Percentiles rank a stretch among this genome's conserved stretches.
phyloP scores from a whole-genome alignment of 768 basidiomycete genomes.

The Tylopilus sp. region DNA sequence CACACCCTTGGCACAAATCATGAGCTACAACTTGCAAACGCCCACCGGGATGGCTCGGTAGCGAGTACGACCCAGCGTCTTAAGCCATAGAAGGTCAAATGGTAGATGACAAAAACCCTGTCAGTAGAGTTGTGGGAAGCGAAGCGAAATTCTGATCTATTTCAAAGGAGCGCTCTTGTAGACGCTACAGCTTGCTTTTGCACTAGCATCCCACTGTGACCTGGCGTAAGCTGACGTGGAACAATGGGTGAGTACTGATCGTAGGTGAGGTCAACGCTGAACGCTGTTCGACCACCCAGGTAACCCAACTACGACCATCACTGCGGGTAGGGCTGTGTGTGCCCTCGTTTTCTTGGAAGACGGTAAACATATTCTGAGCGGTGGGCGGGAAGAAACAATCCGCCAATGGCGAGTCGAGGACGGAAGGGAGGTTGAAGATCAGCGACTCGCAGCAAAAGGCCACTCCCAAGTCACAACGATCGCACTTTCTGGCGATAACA shows the following conservation, averaged over 20 bases:
- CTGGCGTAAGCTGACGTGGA: background rate
- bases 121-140: too few relatives aligned
- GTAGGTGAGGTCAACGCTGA: background rate
- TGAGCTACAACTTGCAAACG: too few relatives aligned
- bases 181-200: too few relatives aligned
- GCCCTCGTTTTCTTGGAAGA: background rate
- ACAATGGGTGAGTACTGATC: background rate
- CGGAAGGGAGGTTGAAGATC: background rate
- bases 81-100: too few relatives aligned
- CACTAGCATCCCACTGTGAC: too few relatives aligned
- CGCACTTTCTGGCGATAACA: background rate
- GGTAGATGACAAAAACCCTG: too few relatives aligned
- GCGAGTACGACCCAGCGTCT: too few relatives aligned
- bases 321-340: background rate
- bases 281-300: background rate
- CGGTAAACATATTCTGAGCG: background rate
- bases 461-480: background rate
- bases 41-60: too few relatives aligned
- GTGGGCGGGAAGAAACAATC: background rate
- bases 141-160: too few relatives aligned
- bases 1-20: too few relatives aligned
- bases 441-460: background rate
- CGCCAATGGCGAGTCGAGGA: background rate
- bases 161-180: too few relatives aligned
- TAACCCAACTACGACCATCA: background rate